Evolutionary conservation across 331 rosid genomes (phyloP).

Genomic region (Rosa hybrid): DNA sequence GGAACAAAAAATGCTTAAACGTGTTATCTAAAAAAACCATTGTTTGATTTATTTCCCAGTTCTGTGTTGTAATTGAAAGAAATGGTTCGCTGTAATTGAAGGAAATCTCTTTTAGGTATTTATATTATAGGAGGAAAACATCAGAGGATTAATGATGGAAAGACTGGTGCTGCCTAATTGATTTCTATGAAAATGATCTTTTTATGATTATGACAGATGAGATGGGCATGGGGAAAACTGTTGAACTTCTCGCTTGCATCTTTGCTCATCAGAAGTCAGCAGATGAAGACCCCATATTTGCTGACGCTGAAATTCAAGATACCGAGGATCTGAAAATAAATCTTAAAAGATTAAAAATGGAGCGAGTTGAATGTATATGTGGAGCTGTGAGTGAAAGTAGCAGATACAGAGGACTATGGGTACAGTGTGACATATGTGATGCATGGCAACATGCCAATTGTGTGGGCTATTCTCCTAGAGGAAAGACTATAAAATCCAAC

Average conservation of each 20-base stretch:
- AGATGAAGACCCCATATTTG: conserved; percentile 44
- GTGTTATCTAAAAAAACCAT: not conserved
- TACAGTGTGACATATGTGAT: conserved; percentile 92
- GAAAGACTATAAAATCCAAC: conserved; percentile 51
- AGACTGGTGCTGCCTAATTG: conserved; percentile 19
- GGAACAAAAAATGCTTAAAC: not conserved
- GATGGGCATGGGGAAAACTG: conserved; percentile 97
- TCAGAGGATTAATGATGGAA: not conserved
- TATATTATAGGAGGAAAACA: not conserved
- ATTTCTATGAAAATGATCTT: conserved; percentile 15
- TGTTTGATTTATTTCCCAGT: not conserved
- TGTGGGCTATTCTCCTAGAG: conserved; percentile 82
- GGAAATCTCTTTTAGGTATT: not conserved
- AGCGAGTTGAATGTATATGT: conserved; percentile 86
- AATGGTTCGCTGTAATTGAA: not conserved
- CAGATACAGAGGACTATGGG: conserved; percentile 88
- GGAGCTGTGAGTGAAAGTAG: conserved; percentile 83
- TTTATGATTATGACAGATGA: conserved; percentile 59
- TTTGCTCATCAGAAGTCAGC: conserved; percentile 67
- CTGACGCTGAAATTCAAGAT: conserved; percentile 38
- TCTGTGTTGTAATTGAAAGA: not conserved
- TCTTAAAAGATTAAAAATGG: conserved; percentile 72
- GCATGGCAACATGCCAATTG: conserved; percentile 99
- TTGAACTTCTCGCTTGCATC: conserved; percentile 91
- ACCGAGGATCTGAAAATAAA: conserved; percentile 32